Evolutionary conservation across 192 early-diverging fungal genomes (phyloP), one percentile per base, ranked within the genome.

Genomic region (Rhizophagus clarus): DNA sequence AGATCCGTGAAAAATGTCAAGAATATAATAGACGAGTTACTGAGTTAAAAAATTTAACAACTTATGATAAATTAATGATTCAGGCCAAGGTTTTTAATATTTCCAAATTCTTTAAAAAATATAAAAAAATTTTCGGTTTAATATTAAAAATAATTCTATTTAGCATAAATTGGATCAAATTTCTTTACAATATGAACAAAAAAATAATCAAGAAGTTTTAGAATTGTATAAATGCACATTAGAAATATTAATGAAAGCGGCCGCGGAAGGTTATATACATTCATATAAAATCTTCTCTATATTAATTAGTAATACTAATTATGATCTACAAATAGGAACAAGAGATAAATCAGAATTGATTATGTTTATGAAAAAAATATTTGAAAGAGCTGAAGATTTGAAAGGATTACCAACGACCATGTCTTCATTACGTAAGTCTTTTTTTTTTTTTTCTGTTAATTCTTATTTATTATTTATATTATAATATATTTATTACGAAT

Each of bases 151-250:
- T 56, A 22, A 12, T 45, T 45, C 6, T 7, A 22, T 56, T 56
- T 56, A 56, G 51, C 17, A 15, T 56, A 56, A 22, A 56, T 56
- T 22, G 51, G 20, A 56, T 56, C 51, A 56, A 56, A 5, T 17
- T 56, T 20, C 1, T 22, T 56, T 56, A 56, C 51, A 56, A 22
- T 17, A 56, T 56, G 20, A 20, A 56, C 51, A 22, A 56, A 56
- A 20, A 56, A 22, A 56, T 56, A 56, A 56, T 56, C 51, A 56
- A 56, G 77, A 85, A n/a, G 88, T 88, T 56, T 73, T 90, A 32
- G 84, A 88, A 22, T 84, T 87, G 51, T 90, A 86, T 37, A 83
- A 81, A 22, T 84, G 88, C 34, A 86, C 85, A 56, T 88, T 87
- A 20, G 85, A 85, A 74, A 76, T 80, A 3, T 90, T 82, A 68